A percentile compares a stretch with the other conserved stretches of the same genome.
Evolutionary conservation across 306 rosid genomes (phyloP).

Genomic region (Cucurbita moschata): DNA sequence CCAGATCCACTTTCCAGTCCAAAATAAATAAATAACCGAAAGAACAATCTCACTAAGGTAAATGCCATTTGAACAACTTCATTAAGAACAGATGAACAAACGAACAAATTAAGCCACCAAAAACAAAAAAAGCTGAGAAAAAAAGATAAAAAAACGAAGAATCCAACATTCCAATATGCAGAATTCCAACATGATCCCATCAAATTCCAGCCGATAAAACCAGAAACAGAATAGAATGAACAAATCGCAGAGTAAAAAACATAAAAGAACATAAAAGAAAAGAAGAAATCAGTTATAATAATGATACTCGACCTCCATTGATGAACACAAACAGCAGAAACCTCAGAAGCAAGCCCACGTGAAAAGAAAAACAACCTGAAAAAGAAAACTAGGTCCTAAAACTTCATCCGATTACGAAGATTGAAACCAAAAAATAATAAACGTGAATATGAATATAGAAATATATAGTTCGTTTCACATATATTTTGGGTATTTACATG

Average conservation of each 20-base stretch:
- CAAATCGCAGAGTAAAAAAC: background rate
- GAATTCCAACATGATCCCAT: conserved; percentile 3
- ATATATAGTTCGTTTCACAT: background rate
- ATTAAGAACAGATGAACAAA: background rate
- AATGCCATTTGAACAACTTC: background rate
- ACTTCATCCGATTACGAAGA: conserved; percentile 4
- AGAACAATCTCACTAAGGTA: background rate
- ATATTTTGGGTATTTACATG: background rate
- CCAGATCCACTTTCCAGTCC: background rate
- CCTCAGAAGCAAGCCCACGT: background rate
- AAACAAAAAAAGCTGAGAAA: background rate
- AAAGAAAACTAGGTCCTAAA: background rate
- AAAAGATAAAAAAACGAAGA: background rate
- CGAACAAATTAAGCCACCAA: background rate
- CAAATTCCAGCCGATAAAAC: background rate
- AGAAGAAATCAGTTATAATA: background rate
- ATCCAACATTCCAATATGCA: background rate
- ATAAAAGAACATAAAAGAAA: too few relatives aligned
- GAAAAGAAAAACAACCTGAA: background rate
- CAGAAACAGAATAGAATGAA: background rate
- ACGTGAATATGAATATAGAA: background rate
- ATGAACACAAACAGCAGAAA: background rate
- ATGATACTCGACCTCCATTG: background rate
- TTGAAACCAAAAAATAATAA: background rate
- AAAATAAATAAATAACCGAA: background rate